Evolutionary conservation across 129 eudicot genomes (phyloP).

Genomic region (Logfia minima): DNA sequence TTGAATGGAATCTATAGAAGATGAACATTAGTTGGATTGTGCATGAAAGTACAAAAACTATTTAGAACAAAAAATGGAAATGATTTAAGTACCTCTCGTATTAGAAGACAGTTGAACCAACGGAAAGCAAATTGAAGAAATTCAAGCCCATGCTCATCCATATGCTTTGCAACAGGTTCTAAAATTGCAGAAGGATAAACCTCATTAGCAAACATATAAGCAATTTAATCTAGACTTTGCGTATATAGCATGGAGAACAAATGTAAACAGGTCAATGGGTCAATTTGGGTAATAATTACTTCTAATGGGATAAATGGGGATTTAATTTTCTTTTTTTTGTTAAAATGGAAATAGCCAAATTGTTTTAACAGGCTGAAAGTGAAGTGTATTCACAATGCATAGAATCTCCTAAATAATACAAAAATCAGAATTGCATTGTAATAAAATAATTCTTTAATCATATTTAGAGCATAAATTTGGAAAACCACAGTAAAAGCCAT

Average conservation of each 20-base stretch:
- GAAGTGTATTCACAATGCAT: neutral
- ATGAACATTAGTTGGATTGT: conserved; percentile 14
- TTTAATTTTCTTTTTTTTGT: no score
- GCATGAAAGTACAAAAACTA: conserved; percentile 1
- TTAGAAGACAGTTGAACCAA: conserved; percentile 97
- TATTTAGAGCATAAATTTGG: neutral
- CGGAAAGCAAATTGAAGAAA: conserved; percentile 99
- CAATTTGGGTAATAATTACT: no score
- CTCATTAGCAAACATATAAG: conserved; percentile 7
- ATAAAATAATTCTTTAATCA: neutral
- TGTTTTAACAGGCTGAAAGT: neutral
- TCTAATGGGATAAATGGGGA: neutral
- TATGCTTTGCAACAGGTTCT: conserved; percentile 93
- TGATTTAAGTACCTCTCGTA: conserved; percentile 70
- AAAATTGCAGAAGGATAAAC: neutral
- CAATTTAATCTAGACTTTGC: neutral
- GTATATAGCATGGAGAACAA: no score
- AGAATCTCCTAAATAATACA: neutral
- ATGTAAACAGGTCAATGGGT: no score
- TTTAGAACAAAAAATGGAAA: neutral
- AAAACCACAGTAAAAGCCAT: neutral
- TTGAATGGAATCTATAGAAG: conserved; percentile 76
- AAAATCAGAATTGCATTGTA: neutral
- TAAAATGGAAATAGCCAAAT: neutral
- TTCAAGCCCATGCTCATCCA: conserved; percentile 98